Base-by-base conservation (phyloP, 257 asterid species). In the Ajuga chamaepitys region DNA sequence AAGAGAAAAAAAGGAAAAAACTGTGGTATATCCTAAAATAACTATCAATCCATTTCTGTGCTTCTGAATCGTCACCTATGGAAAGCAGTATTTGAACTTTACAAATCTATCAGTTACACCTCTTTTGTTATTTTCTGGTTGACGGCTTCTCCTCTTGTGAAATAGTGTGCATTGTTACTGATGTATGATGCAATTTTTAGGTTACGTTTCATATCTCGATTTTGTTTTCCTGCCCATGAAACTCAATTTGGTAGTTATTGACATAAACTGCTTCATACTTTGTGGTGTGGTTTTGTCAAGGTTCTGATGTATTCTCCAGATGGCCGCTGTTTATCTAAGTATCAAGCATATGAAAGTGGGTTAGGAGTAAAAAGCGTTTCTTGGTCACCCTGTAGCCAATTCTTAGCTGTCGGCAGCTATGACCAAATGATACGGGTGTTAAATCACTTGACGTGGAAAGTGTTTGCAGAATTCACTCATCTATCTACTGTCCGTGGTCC, bases 381-480 rank as follows among this genome's bases (percentile, higher is more conserved):
- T 61, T 94, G 99, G 97, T 94, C 99, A 47, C 95, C 97, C 4
- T 94, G 99, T 79, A 91, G 96, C 77, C 97, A 90, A 64, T 94
- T 81, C 81, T 80, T 94, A 64, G 97, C 99, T 35, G 96, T 90
- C 13, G 99, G 99, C 66, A 90, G 99, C 79, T 94, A 88, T 74
- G 99, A 94, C 84, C 99, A 94, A 72, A 94, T 88, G 96, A 75
- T 94, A 78, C 80, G 97, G 76, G 95, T 94, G 80, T 68, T 94
- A 78, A 90, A 82, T 89, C 99, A 94, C 86, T 83, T 94, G 86
- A 94, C 99, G 3, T 94, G 99, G 99, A 94, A 90, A 82, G 97
- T 94, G 21, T 94, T 94, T 80, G 99, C 99, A 47, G 99, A 94
- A 82, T 94, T 94, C 74, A 79, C 76, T 18, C 99, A 94, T 76